Percentiles rank a stretch among this genome's conserved stretches.
These are phyloP conservation scores for Brachypodium distachyon DNA, from an alignment of 202 grass and related monocot species.

Conservation along the genomic window DNA sequence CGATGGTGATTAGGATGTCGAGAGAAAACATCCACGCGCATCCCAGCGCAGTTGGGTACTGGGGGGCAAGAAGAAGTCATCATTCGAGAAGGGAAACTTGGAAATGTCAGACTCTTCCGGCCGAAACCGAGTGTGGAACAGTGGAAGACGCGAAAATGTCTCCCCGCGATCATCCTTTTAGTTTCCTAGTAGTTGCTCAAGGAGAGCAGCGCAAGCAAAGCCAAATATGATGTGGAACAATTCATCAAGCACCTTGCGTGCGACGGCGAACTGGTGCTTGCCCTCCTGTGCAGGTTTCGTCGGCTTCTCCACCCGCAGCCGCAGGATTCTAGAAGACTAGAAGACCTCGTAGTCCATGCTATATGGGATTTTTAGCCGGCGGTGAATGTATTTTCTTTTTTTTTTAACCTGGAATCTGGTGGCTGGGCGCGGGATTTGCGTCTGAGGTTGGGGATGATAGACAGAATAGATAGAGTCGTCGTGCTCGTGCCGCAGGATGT, in stretches of 20 bases:
- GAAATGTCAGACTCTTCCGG: too few species aligned
- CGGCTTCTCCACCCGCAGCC: not conserved
- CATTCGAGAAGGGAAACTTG: not conserved
- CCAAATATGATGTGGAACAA: not conserved
- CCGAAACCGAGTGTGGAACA: not conserved
- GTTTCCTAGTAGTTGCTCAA: conserved; percentile 8
- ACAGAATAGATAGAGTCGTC: too few species aligned
- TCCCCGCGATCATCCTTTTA: not conserved
- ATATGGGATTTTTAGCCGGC: not conserved
- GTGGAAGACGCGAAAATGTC: too few species aligned
- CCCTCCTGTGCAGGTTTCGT: not conserved
- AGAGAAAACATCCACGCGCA: not conserved
- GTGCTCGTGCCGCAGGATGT: too few species aligned
- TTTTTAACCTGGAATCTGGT: not conserved
- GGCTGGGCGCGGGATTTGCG: not conserved
- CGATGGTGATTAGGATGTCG: not conserved
- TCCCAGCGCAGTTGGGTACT: not conserved
- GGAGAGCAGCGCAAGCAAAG: not conserved
- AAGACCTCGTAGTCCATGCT: not conserved
- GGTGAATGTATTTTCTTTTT: not conserved
- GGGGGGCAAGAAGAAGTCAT: not conserved
- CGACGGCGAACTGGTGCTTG: not conserved
- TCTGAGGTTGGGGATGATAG: not conserved
- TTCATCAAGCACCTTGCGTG: conserved; percentile 18
- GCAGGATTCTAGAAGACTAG: not conserved